These are phyloP conservation scores for Zygnema cylindricum DNA, from an alignment of 139 green algal genomes.

Conservation along the genomic window DNA sequence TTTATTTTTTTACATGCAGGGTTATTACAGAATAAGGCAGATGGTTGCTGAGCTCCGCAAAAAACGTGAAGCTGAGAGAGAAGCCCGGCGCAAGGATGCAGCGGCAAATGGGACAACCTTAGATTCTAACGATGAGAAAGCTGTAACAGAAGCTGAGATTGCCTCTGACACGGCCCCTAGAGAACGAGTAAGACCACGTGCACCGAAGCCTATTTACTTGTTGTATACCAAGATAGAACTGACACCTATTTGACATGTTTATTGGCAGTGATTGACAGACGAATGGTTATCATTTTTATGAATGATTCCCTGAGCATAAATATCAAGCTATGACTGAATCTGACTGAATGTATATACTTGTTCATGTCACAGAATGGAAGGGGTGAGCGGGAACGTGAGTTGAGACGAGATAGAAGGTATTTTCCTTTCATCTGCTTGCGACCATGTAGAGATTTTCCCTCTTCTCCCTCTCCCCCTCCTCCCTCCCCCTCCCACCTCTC, in stretches of 20 bases:
- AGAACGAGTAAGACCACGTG: conserved; percentile 10
- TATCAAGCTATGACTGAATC: neutral
- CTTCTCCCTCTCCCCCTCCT: too few relatives aligned
- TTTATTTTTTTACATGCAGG: neutral
- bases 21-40: conserved; percentile 30
- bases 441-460: neutral
- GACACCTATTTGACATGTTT: too few relatives aligned
- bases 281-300: too few relatives aligned
- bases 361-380: neutral
- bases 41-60: conserved; percentile 20
- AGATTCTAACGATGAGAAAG: neutral
- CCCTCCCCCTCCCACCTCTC: too few relatives aligned
- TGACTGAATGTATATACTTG: neutral
- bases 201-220: too few relatives aligned
- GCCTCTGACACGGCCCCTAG: neutral
- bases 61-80: conserved; percentile 21
- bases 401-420: neutral
- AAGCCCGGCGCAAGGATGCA: conserved; percentile 9
- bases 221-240: too few relatives aligned
- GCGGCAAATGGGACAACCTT: neutral
- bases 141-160: neutral
- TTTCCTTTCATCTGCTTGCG: neutral
- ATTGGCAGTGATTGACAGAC: too few relatives aligned
- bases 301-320: too few relatives aligned
- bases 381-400: neutral